These are phyloP conservation scores for Akanthomyces dipterigenus DNA, from an alignment of 2,329 filamentous ascomycete genomes.

Conservation along the genomic window DNA sequence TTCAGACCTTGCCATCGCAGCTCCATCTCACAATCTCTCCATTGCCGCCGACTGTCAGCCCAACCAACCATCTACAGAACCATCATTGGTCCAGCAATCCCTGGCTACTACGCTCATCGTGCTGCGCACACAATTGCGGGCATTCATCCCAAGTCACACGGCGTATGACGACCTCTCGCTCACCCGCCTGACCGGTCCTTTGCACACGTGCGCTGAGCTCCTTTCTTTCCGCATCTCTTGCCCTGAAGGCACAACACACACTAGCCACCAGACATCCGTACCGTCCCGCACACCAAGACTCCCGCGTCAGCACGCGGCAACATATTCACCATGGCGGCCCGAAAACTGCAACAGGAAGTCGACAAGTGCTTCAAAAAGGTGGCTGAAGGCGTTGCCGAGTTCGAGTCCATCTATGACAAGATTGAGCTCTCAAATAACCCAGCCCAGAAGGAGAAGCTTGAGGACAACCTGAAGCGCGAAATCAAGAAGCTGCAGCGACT, in stretches of 20 bases:
- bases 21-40: slow-evolving; percentile 8
- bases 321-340: slow-evolving; percentile 68
- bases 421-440: slow-evolving; percentile 87
- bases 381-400: slow-evolving; percentile 81
- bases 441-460: slow-evolving; percentile 95
- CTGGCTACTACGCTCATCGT: neutral
- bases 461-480: slow-evolving; percentile 96
- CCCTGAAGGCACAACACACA: slow-evolving; percentile 3
- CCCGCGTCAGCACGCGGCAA: neutral
- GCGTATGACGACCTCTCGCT: slow-evolving; percentile 1
- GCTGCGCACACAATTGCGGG: slow-evolving; percentile 8
- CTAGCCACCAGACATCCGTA: neutral
- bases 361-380: slow-evolving; percentile 99
- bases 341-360: slow-evolving; percentile 96
- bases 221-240: neutral
- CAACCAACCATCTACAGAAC: slow-evolving; percentile 1
- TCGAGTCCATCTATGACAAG: slow-evolving; percentile 96
- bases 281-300: neutral
- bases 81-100: neutral
- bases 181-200: neutral
- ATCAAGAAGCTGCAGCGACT: slow-evolving; percentile 99
- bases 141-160: slow-evolving; percentile 1
- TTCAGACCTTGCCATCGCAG: slow-evolving; percentile 5
- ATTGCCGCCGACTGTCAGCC: neutral
- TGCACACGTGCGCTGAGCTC: slow-evolving; percentile 2